Evolutionary conservation across 768 basidiomycete genomes (phyloP).

Genomic region (Boletus reticulatus): DNA sequence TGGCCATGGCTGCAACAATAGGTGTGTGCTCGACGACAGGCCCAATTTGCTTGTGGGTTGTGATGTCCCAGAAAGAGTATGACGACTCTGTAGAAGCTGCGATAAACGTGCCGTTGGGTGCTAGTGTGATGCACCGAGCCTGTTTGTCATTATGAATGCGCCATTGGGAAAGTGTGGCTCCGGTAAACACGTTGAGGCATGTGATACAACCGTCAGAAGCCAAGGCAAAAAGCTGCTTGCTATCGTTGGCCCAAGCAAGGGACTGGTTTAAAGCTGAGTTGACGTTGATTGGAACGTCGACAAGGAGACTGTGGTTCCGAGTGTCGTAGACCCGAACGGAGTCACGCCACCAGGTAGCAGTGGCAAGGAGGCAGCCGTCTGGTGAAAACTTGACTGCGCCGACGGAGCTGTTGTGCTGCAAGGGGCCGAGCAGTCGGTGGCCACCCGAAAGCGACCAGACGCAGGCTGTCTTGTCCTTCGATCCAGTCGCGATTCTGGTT

Average conservation of each 20-base stretch:
- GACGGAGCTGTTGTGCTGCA: constrained; percentile 1
- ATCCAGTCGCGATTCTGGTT: constrained; percentile 1
- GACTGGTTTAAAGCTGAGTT: constrained; percentile 2
- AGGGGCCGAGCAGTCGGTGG: not conserved
- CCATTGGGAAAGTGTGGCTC: not conserved
- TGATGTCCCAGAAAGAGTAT: constrained; percentile 10
- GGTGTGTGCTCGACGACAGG: constrained; percentile 1
- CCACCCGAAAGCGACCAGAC: constrained; percentile 3
- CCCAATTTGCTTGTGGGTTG: constrained; percentile 4
- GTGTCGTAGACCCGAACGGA: constrained; percentile 6
- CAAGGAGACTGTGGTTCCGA: not conserved
- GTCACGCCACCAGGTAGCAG: not conserved
- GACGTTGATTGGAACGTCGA: constrained; percentile 3
- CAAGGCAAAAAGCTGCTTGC: constrained; percentile 8
- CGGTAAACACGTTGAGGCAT: not conserved
- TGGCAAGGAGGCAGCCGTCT: constrained; percentile 2
- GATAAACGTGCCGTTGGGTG: not conserved
- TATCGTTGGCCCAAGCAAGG: constrained; percentile 7
- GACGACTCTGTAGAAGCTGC: constrained; percentile 3
- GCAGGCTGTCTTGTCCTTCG: constrained; percentile 6
- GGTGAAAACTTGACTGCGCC: constrained; percentile 10
- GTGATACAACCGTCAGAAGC: not conserved
- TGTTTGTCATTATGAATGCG: not conserved
- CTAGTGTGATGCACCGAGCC: constrained; percentile 1
- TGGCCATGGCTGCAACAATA: not conserved